A percentile compares a stretch with the other conserved stretches of the same genome.
Evolutionary conservation across 73 alveolate genomes (phyloP).

Genomic region (Tetrahymena malaccensis): DNA sequence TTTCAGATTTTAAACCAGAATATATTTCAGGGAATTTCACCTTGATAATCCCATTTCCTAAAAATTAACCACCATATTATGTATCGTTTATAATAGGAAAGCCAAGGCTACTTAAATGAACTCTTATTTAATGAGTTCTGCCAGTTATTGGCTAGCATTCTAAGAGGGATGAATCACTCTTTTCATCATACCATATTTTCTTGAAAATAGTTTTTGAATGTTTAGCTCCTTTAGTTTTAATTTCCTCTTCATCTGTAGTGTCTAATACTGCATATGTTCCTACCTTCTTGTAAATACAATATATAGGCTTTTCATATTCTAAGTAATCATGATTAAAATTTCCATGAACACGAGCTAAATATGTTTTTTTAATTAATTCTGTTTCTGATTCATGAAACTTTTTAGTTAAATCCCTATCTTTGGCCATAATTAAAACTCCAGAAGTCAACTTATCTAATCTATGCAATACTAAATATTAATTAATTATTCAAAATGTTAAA

Average conservation of each 20-base stretch:
- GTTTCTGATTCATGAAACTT: constrained; percentile 63
- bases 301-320: constrained; percentile 49
- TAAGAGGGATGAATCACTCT: constrained; percentile 77
- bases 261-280: constrained; percentile 70
- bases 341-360: constrained; percentile 93
- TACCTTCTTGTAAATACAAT: constrained; percentile 56
- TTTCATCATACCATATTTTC: constrained; percentile 79
- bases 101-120: constrained; percentile 85
- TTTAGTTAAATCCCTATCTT: constrained; percentile 73
- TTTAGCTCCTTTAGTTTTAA: constrained; percentile 46
- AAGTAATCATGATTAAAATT: constrained; percentile 49
- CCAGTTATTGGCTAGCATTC: constrained; percentile 94
- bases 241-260: constrained; percentile 53
- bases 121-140: constrained; percentile 97
- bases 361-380: constrained; percentile 56
- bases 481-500: background rate
- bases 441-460: constrained; percentile 95
- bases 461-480: constrained; percentile 47
- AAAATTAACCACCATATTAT: constrained; percentile 53
- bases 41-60: constrained; percentile 18
- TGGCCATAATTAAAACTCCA: constrained; percentile 89
- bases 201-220: constrained; percentile 81
- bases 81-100: constrained; percentile 95
- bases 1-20: background rate
- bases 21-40: background rate